Evolutionary conservation across 2,329 filamentous ascomycete species (phyloP).

Genomic region (Mycosphaerella sp.): DNA sequence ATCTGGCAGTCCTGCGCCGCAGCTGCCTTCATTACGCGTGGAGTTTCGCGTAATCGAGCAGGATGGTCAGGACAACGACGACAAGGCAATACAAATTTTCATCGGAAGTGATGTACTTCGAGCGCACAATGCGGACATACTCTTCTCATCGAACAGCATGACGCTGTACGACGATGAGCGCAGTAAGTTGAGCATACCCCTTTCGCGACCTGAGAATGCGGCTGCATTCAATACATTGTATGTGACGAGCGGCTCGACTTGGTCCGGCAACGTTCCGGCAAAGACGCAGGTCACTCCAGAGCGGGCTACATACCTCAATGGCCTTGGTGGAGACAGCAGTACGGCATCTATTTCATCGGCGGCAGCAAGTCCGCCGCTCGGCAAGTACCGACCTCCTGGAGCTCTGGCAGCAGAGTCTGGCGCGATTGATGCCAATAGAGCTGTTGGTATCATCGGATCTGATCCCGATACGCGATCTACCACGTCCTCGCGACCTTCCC

Average conservation of each 20-base stretch:
- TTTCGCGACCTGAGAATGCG: slow-evolving; percentile 88
- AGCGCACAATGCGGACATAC: slow-evolving; percentile 77
- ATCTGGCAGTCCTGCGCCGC: slow-evolving; percentile 64
- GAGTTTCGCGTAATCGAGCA: slow-evolving; percentile 68
- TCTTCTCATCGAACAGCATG: slow-evolving; percentile 88
- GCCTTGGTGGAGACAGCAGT: slow-evolving; percentile 29
- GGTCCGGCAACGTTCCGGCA: background rate
- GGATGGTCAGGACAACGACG: slow-evolving; percentile 39
- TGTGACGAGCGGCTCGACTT: slow-evolving; percentile 44
- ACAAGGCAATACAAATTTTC: slow-evolving; percentile 71
- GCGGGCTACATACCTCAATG: slow-evolving; percentile 27
- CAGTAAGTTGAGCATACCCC: slow-evolving; percentile 80
- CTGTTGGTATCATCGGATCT: slow-evolving; percentile 19
- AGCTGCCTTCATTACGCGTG: slow-evolving; percentile 74
- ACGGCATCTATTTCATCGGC: slow-evolving; percentile 20
- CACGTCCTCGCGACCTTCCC: slow-evolving; percentile 22
- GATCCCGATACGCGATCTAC: slow-evolving; percentile 24
- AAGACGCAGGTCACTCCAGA: background rate
- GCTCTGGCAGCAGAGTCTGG: slow-evolving; percentile 23
- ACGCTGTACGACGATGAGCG: slow-evolving; percentile 79
- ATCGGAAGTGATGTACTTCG: slow-evolving; percentile 84
- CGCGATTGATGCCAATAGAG: slow-evolving; percentile 17
- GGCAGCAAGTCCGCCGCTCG: slow-evolving; percentile 26
- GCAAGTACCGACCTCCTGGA: slow-evolving; percentile 30
- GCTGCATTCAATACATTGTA: slow-evolving; percentile 68